Base-by-base conservation (phyloP, 78 protist genomes). In the Dictyostelium capitatum region DNA sequence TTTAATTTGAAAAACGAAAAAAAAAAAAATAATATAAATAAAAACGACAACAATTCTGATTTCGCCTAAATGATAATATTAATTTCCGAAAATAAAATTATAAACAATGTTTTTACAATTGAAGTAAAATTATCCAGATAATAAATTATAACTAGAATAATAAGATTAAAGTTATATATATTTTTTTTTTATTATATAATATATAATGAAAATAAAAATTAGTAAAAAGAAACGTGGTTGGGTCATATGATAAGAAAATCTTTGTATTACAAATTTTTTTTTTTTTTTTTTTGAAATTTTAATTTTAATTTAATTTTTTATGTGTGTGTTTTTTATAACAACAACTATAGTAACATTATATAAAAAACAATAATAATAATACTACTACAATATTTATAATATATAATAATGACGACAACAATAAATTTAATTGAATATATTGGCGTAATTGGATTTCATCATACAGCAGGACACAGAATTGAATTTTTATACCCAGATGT, bases 391-490 rank as follows among this genome's bases (percentile, higher is more conserved):
- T 56, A 59, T 59, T 9, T 23, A 59, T 23, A 59, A 59, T 23
- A 56, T 20, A 20, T 23, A 57, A 57, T 1, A 62, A 62, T 62
- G 70, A 25, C 70, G 43, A 37, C 43, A 62, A 25, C 70, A 62
- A 62, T 62, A 23, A 62, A 62, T 62, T 62, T 82, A 37, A 70
- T 82, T n/a, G 90, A 82, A 70, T 82, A 82, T 70, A 85, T 85
- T 43, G n/a, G 79, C 30, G 83, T 85, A 32, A 56, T 85, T 23
- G 92, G 92, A 48, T 85, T 85, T 62, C 92, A 85, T 59, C 92
- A 85, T 59, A 74, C 78, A 46, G 32, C 30, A 37, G 92, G 92
- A 23, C 62, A 85, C 25, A 50, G 78, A 59, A 25, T 85, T 15
- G 92, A 85, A 47, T 75, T 56, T 7, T 50, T 75, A 15, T 75